Evolutionary conservation across 1,284 basidiomycete genomes (phyloP).

Genomic region (Naganishia albida): DNA sequence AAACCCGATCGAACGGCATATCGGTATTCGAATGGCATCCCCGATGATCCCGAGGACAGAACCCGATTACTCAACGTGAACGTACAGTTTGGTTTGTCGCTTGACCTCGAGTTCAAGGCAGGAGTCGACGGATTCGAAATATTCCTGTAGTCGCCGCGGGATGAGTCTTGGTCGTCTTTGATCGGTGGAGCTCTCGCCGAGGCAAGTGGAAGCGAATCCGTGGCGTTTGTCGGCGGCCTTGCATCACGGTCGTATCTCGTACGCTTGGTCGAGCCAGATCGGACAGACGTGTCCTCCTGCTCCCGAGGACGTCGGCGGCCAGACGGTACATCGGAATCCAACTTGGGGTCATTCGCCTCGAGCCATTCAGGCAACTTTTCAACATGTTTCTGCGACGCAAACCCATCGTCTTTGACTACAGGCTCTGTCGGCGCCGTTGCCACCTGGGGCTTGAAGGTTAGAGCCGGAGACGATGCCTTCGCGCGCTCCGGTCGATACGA

Average conservation of each 20-base stretch:
- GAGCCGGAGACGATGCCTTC: background rate
- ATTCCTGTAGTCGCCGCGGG: background rate
- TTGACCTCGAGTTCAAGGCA: background rate
- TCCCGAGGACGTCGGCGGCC: constrained; percentile 8
- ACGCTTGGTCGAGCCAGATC: constrained; percentile 10
- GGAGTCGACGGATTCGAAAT: background rate
- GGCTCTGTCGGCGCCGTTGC: background rate
- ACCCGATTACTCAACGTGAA: background rate
- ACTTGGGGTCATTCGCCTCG: constrained; percentile 20
- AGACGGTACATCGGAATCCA: constrained; percentile 11
- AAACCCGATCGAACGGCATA: background rate
- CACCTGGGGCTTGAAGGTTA: constrained; percentile 2
- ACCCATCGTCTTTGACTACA: constrained; percentile 9
- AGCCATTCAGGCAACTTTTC: constrained; percentile 24
- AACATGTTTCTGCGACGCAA: constrained; percentile 11
- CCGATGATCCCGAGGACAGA: constrained; percentile 5
- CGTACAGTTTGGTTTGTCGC: constrained; percentile 28
- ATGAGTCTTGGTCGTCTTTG: background rate
- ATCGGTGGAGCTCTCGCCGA: background rate
- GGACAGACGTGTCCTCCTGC: background rate
- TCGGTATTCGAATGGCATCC: background rate
- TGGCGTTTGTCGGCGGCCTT: background rate
- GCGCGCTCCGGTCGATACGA: background rate
- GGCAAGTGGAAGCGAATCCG: background rate
- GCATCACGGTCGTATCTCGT: constrained; percentile 1